Evolutionary conservation across 2,329 filamentous ascomycete genomes (phyloP).

Genomic region (Penicillium sclerotigenum): DNA sequence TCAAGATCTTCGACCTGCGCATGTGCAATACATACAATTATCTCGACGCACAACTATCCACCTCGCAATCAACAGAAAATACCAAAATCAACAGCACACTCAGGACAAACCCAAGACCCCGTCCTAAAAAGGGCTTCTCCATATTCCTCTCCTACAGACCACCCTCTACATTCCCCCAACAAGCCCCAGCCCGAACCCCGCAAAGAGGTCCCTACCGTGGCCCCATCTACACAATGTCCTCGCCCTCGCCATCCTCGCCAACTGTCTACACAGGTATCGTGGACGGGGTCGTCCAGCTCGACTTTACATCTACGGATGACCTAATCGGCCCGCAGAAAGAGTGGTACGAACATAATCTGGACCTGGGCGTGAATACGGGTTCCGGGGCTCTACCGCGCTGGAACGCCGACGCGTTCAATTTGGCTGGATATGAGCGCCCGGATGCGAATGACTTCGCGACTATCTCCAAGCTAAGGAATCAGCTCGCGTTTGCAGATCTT

Average conservation of each 20-base stretch:
- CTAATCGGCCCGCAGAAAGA: slow-evolving; percentile 27
- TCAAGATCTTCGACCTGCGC: slow-evolving; percentile 63
- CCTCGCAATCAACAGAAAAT: neutral
- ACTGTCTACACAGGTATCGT: slow-evolving; percentile 47
- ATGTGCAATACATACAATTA: slow-evolving; percentile 42
- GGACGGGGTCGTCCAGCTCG: slow-evolving; percentile 42
- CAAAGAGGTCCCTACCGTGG: slow-evolving; percentile 39
- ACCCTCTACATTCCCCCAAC: slow-evolving; percentile 7
- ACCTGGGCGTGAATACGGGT: slow-evolving; percentile 23
- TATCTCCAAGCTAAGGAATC: slow-evolving; percentile 36
- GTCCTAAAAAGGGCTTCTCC: slow-evolving; percentile 39
- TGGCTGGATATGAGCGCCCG: slow-evolving; percentile 47
- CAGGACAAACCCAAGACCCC: neutral
- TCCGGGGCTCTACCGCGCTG: neutral
- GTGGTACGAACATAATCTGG: slow-evolving; percentile 37
- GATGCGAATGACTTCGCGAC: slow-evolving; percentile 30
- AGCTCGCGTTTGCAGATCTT: slow-evolving; percentile 30
- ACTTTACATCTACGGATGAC: slow-evolving; percentile 46
- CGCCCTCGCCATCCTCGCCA: slow-evolving; percentile 44
- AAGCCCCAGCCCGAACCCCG: slow-evolving; percentile 1
- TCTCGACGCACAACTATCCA: slow-evolving; percentile 22
- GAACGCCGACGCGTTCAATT: slow-evolving; percentile 29
- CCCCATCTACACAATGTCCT: slow-evolving; percentile 45
- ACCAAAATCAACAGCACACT: neutral
- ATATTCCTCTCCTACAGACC: slow-evolving; percentile 41